A percentile compares a stretch with the other conserved stretches of the same genome.
Conservation (phyloP, 2,329 filamentous ascomycete genomes). For the Fonsecaea nubica region DNA sequence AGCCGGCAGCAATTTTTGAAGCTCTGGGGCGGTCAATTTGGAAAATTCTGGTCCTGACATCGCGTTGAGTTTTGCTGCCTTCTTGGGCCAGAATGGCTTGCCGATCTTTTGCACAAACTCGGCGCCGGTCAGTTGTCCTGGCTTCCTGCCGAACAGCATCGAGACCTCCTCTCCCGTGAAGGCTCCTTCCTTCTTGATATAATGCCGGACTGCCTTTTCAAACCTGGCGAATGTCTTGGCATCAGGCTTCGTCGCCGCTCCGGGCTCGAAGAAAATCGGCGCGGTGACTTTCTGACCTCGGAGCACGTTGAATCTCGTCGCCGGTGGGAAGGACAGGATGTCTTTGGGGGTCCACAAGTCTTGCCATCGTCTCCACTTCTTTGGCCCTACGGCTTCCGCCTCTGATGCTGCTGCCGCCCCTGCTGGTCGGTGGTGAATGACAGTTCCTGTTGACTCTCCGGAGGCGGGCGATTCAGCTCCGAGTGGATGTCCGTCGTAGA, state of each 20-base stretch:
- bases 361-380: background rate
- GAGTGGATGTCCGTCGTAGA: background rate
- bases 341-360: background rate
- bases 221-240: background rate
- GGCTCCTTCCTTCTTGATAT: background rate
- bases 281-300: background rate
- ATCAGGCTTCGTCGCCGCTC: background rate
- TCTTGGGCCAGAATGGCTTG: background rate
- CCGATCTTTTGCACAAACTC: background rate
- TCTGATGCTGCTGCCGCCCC: background rate
- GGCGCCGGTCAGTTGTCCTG: conserved; percentile 1
- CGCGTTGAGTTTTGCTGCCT: background rate
- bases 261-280: background rate
- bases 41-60: background rate
- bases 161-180: background rate
- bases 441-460: background rate
- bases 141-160: background rate
- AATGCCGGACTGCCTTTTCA: background rate
- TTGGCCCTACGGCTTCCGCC: background rate
- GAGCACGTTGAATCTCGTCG: background rate
- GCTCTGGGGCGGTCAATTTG: background rate
- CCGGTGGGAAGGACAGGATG: background rate
- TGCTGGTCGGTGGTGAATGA: background rate
- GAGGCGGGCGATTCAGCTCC: background rate
- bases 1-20: background rate